These are phyloP conservation scores for Fonsecaea erecta DNA, from an alignment of 2,329 filamentous ascomycete genomes.

Conservation along the genomic window DNA sequence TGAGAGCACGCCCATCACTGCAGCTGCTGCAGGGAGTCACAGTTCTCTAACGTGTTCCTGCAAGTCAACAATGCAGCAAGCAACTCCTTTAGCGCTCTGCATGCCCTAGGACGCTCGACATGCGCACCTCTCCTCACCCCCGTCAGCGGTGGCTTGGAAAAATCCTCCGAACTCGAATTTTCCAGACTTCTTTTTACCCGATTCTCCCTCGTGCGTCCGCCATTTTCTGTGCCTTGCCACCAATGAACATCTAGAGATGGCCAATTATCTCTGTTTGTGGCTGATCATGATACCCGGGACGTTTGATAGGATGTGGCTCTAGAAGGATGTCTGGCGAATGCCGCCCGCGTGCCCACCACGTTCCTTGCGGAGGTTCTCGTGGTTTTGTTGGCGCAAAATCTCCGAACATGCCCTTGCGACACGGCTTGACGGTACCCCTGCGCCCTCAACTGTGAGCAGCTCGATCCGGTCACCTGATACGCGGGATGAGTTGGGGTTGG, in stretches of 20 bases:
- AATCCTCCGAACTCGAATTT: conserved; percentile 15
- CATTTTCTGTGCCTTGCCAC: conserved; percentile 10
- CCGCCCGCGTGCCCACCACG: conserved; percentile 1
- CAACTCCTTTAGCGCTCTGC: conserved; percentile 14
- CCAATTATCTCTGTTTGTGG: conserved; percentile 15
- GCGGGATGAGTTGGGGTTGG: neutral
- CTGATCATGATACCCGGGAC: conserved; percentile 23
- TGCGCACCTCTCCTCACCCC: neutral
- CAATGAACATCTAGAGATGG: conserved; percentile 15
- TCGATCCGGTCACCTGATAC: conserved; percentile 25
- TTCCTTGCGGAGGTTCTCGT: neutral
- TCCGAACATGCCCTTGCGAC: conserved; percentile 3
- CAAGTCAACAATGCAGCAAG: conserved; percentile 13
- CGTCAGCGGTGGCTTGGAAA: conserved; percentile 11
- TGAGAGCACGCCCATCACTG: conserved; percentile 12
- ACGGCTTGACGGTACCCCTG: neutral
- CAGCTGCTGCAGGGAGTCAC: conserved; percentile 13
- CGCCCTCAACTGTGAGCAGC: conserved; percentile 1
- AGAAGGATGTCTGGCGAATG: conserved; percentile 4
- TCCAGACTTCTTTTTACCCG: conserved; percentile 18
- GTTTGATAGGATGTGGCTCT: conserved; percentile 22
- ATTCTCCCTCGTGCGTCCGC: conserved; percentile 14
- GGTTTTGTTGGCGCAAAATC: conserved; percentile 10
- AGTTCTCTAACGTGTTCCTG: conserved; percentile 9
- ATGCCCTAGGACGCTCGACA: neutral